A percentile compares a stretch with the other conserved stretches of the same genome.
Evolutionary conservation across 306 rosid species (phyloP).

Genomic region (Lathyrus tuberosus): DNA sequence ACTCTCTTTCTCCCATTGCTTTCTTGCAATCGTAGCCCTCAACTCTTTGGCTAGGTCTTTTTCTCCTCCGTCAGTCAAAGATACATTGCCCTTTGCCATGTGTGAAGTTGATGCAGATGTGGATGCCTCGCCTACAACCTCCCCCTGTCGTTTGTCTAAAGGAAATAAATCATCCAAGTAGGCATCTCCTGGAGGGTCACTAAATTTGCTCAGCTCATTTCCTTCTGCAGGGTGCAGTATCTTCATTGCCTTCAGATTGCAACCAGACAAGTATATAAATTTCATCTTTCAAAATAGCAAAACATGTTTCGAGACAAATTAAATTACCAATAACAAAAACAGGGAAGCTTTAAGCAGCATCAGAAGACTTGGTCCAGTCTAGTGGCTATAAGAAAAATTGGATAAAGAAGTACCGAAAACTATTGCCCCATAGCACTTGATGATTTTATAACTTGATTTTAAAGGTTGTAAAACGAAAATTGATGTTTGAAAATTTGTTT

Average conservation of each 20-base stretch:
- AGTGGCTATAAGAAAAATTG: neutral
- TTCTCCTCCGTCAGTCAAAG: slow-evolving; percentile 65
- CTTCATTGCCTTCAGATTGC: slow-evolving; percentile 69
- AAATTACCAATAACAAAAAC: slow-evolving; percentile 24
- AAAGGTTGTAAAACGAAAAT: slow-evolving; percentile 8
- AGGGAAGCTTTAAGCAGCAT: slow-evolving; percentile 25
- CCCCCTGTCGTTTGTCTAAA: slow-evolving; percentile 68
- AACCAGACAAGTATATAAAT: slow-evolving; percentile 42
- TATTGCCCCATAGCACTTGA: neutral
- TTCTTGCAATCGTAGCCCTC: slow-evolving; percentile 93
- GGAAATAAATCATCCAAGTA: slow-evolving; percentile 95
- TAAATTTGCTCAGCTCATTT: slow-evolving; percentile 88
- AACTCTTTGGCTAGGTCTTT: slow-evolving; percentile 92
- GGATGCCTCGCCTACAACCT: slow-evolving; percentile 72
- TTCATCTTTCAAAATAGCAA: slow-evolving; percentile 29
- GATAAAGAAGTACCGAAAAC: slow-evolving; percentile 18
- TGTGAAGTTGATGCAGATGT: slow-evolving; percentile 74
- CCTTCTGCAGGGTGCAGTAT: slow-evolving; percentile 62
- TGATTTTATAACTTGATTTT: slow-evolving; percentile 18
- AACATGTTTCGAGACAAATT: slow-evolving; percentile 20
- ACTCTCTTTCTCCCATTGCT: slow-evolving; percentile 90
- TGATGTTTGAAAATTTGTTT: slow-evolving; percentile 26
- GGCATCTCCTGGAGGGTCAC: slow-evolving; percentile 99
- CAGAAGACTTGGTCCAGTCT: slow-evolving; percentile 18
- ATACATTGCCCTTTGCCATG: slow-evolving; percentile 53